These are phyloP conservation scores for Leccinum uliginosum DNA, from an alignment of 768 basidiomycete genomes.

Conservation along the genomic window DNA sequence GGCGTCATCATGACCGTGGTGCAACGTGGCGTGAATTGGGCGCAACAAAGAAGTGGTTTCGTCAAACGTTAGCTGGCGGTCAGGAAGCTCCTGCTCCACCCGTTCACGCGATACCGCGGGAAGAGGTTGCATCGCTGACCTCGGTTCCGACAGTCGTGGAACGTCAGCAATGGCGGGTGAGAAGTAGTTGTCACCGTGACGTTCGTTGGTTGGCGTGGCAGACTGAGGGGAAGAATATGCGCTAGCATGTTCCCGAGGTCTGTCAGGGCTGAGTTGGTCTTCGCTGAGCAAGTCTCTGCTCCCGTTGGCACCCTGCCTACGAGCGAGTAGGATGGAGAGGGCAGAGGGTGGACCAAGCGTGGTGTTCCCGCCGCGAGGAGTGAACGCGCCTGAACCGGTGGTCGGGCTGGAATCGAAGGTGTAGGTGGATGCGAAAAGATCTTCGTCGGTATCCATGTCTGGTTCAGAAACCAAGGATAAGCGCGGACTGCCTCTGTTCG, in stretches of 20 bases:
- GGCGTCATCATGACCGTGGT: conserved; percentile 3
- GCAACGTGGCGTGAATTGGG: conserved; percentile 6
- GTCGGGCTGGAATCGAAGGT: conserved; percentile 22
- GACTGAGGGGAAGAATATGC: conserved; percentile 14
- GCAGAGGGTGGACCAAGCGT: conserved; percentile 27
- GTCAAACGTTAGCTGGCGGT: conserved; percentile 2
- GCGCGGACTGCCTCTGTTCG: conserved; percentile 21
- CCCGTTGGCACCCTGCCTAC: conserved; percentile 7
- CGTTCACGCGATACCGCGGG: background rate
- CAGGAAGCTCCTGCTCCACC: background rate
- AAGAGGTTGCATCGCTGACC: background rate
- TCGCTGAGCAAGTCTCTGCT: background rate
- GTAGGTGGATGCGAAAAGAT: conserved; percentile 29
- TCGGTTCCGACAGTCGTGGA: background rate
- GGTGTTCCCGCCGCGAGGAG: conserved; percentile 24
- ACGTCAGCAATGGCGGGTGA: background rate
- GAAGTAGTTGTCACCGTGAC: background rate
- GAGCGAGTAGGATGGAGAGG: conserved; percentile 35
- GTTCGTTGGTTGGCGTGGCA: conserved; percentile 20
- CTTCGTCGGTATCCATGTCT: conserved; percentile 23
- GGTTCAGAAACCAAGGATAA: conserved; percentile 21
- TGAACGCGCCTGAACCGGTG: conserved; percentile 12
- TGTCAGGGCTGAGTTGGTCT: background rate
- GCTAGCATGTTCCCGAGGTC: background rate
- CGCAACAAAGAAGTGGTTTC: conserved; percentile 20